A percentile compares a stretch with the other conserved stretches of the same genome.
Evolutionary conservation across 2,329 filamentous ascomycete genomes (phyloP).

Genomic region (Hortaea werneckii): DNA sequence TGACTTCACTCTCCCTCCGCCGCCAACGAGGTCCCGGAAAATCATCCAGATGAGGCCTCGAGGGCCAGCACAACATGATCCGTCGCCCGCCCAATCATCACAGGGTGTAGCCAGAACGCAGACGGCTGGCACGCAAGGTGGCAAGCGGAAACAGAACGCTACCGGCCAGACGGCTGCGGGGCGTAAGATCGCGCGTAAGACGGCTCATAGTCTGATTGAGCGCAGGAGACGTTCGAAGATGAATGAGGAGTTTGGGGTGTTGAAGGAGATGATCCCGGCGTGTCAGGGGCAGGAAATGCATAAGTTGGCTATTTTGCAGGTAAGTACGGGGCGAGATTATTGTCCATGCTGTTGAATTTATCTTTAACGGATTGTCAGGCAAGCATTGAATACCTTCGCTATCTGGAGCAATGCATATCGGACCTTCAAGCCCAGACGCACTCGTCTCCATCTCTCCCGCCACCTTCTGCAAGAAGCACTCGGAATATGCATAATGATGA

Average conservation of each 20-base stretch:
- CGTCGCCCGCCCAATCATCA: constrained; percentile 3
- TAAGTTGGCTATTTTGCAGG: constrained; percentile 89
- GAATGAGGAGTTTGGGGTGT: constrained; percentile 92
- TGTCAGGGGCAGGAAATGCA: constrained; percentile 95
- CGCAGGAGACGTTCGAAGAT: constrained; percentile 84
- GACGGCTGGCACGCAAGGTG: constrained; percentile 21
- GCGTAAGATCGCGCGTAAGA: constrained; percentile 92
- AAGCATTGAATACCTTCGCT: constrained; percentile 91
- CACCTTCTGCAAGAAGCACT: constrained; percentile 1
- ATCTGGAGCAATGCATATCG: constrained; percentile 77
- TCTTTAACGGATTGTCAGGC: constrained; percentile 39
- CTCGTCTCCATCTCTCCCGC: constrained; percentile 15
- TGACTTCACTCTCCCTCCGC: constrained; percentile 74
- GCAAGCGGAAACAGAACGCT: constrained; percentile 64
- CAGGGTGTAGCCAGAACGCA: constrained; percentile 10
- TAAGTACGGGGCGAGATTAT: no score
- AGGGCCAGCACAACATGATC: constrained; percentile 25
- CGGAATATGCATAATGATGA: constrained; percentile 29
- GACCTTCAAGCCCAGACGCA: constrained; percentile 57
- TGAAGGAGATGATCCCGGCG: constrained; percentile 92
- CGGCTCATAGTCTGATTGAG: constrained; percentile 92
- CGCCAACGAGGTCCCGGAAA: constrained; percentile 82
- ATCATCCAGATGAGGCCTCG: constrained; percentile 96
- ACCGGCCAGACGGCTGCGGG: constrained; percentile 71
- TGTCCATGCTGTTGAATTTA: not conserved